These are phyloP conservation scores for Pythium phragmitis DNA, from an alignment of 352 stramenopile genomes.

Conservation along the genomic window DNA sequence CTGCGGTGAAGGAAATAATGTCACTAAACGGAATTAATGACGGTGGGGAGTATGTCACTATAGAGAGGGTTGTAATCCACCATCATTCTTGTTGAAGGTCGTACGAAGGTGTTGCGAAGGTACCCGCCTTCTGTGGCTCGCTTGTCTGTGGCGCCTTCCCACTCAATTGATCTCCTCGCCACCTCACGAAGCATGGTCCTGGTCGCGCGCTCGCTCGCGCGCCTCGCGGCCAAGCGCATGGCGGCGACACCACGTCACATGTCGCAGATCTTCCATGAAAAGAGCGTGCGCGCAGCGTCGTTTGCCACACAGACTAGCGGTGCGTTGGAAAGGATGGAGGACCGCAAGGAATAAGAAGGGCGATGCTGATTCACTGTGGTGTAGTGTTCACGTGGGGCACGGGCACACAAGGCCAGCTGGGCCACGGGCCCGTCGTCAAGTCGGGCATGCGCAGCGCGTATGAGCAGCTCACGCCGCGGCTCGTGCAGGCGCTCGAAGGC, in stretches of 20 bases:
- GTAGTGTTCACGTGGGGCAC: constrained; percentile 85
- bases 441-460: constrained; percentile 84
- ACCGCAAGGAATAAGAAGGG: too few species aligned
- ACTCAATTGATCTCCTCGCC: neutral
- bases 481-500: constrained; percentile 69
- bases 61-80: neutral
- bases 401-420: constrained; percentile 82
- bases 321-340: constrained; percentile 18
- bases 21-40: neutral
- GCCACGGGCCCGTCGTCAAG: constrained; percentile 77
- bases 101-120: constrained; percentile 34
- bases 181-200: constrained; percentile 42
- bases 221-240: constrained; percentile 26
- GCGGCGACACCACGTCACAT: constrained; percentile 17
- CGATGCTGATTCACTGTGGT: constrained; percentile 1
- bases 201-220: constrained; percentile 42
- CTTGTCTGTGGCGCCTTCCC: constrained; percentile 20
- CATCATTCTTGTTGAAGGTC: constrained; percentile 24
- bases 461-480: constrained; percentile 73
- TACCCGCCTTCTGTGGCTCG: constrained; percentile 6
- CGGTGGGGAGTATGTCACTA: constrained; percentile 3
- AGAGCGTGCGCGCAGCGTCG: constrained; percentile 20
- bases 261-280: constrained; percentile 19
- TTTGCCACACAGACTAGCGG: constrained; percentile 70
- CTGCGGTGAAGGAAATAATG: neutral